Base-by-base conservation (phyloP, 805 yeast species). In the Metschnikowia peoriensis region DNA sequence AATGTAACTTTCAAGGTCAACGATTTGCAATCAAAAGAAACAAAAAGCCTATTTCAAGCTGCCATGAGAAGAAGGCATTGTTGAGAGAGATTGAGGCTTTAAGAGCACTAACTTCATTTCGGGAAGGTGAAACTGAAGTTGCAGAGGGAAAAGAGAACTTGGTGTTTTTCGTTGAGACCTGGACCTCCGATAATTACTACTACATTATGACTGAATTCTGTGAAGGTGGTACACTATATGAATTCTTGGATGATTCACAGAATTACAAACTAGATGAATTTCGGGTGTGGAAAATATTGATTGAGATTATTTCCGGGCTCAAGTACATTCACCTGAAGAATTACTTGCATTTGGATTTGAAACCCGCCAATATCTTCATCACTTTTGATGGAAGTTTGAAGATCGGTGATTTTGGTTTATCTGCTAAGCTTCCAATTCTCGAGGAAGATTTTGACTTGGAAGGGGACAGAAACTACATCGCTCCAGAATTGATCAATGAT, bases 391-490 rank as follows among this genome's bases (percentile, higher is more conserved):
- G 99, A 29, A 82, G 84, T 32, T 78, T 94, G 61, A 94, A 93
- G 72, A 87, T 94, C 64, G 99, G 97, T 16, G 99, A 94, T 70
- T 94, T 94, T 74, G 99, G 99, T 8, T 83, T 94, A 77, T 96
- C 97, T 6, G 82, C 96, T 2, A 83, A 81, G 58, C 73, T 84
- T 49, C 98, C 98, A 0, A 83, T 85, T 16, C 57, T 73, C 34
- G 81, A 81, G 45, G 78, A 77, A 41, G 83, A 73, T 57, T 85
- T 89, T 62, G 99, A 94, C 69, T 81, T 96, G 59, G 99, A 94
- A 71, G 99, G 99, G 28, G 99, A 94, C 69, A 78, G 98, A 49
- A 97, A 93, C 66, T 94, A 94, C 69, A 94, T 94, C 70, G 98
- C 99, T 0, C 99, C 99, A 1, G 99, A 94, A 67, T 85, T 94